Base-by-base conservation (phyloP, 2,329 filamentous ascomycete genomes). In the Cladosporium sp. region DNA sequence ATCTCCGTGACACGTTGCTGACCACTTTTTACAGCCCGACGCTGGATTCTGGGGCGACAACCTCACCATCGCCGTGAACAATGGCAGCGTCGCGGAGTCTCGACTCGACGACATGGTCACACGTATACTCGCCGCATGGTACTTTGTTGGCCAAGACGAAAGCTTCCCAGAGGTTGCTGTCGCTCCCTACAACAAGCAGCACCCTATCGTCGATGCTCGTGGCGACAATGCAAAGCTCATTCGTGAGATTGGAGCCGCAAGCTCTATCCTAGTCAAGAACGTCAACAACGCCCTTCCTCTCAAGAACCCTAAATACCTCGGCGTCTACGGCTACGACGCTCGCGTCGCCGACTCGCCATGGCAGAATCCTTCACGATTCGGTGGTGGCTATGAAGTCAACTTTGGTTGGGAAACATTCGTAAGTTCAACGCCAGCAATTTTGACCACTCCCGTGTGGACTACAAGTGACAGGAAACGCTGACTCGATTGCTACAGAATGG, bases 231-330 rank as follows among this genome's bases (percentile, higher is more conserved):
- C 79, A 14, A 72, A 74, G 54, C 71, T 82, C 17, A 80, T 79
- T 1, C 71, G 79, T 51, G 74, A 78, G 11, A 75, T 85, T 34
- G 80, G 82, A 25, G 74, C 80, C 30, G 83, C 84, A 61, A 81
- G 78, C 2, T 80, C 84, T 51, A 84, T 83, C 0, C 66, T 86
- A 28, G 71, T 86, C 36, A 93, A 92, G 73, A 84, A 88, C 59
- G 80, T 80, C 19, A 80, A 83, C 51, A 76, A 84, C 2, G 76
- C 78, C 1, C 61, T 86, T 3, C 83, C 83, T 0, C 69, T 85
- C 2, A 66, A 79, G 17, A 78, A 78, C 22, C 72, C 74, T 5
- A 67, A 68, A 4, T 74, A 71, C 58, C 60, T 76, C 7, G 70
- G 68, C 47, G 66, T 76, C 20, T 75, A 74, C 55, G 74, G 74